Base-by-base conservation (phyloP, 768 basidiomycete genomes). In the Calocybe gangraenosa region DNA sequence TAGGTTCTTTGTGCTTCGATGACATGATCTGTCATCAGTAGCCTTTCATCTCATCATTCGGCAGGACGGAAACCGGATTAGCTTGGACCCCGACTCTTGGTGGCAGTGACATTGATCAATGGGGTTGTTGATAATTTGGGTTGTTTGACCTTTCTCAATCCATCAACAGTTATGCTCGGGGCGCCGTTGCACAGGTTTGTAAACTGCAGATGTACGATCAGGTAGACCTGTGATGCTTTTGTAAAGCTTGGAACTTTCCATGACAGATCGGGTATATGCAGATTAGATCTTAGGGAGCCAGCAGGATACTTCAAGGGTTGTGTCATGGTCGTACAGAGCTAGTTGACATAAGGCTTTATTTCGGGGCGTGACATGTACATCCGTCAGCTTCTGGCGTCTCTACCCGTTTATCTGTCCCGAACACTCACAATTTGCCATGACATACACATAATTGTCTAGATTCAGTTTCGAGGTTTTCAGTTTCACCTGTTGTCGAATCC, bases 311-410 rank as follows among this genome's bases (percentile, higher is more conserved):
- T 30, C 34, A 48, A 21, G 35, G n/a, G 25, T 37, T 31, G 35
- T 42, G 17, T 19, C 22, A 33, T 32, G 13, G 43, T 20, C 37
- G 32, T 50, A 43, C 38, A 37, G 34, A 34, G 37, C 41, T 48
- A 37, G 34, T 30, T 23, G 20, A 31, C 19, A 21, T 48, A 35
- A 28, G 46, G 39, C 33, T 36, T 21, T 35, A 40, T 47, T 48
- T 14, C 23, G 50, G 45, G 46, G 42, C 48, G 53, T 55, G 53
- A 55, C 53, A 49, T 49, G 15, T 44, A 44, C 34, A 49, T 42
- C 44, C 50, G 50, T 48, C 42, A 51, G 44, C 40, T 34, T 50
- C 30, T 50, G 36, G 38, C 40, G 31, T 37, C 28, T 30, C 15
- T 36, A 11, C 46, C 30, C 46, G 30, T 31, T 35, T 33, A 28